These are phyloP conservation scores for Hanseniaspora lindneri DNA, from an alignment of 805 yeast species.

Conservation along the genomic window DNA sequence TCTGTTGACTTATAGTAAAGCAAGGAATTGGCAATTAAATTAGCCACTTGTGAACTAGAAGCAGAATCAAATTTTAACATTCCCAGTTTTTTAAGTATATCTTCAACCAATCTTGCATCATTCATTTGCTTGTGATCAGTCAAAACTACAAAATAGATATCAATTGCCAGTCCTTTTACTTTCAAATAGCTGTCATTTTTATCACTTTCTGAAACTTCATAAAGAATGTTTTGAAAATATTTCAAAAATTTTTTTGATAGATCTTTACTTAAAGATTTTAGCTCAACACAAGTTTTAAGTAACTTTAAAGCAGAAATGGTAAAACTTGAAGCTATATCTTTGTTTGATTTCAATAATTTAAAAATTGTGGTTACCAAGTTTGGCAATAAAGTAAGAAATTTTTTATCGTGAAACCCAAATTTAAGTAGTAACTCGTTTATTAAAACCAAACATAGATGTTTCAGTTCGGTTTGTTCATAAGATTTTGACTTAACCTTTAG, in stretches of 20 bases:
- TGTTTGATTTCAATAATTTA: conserved; percentile 28
- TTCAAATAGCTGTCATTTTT: neutral
- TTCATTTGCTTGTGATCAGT: conserved; percentile 10
- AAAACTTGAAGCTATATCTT: conserved; percentile 26
- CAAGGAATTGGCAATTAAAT: conserved; percentile 4
- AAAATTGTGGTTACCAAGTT: conserved; percentile 27
- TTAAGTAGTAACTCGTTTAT: conserved; percentile 27
- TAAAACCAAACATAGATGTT: conserved; percentile 25
- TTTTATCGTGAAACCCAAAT: conserved; percentile 28
- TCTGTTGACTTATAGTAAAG: conserved; percentile 2
- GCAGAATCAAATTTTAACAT: conserved; percentile 1
- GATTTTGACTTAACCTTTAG: conserved; percentile 21
- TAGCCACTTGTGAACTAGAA: conserved; percentile 3
- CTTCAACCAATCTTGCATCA: conserved; percentile 5
- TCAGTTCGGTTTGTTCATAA: conserved; percentile 23
- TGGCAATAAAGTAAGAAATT: conserved; percentile 29
- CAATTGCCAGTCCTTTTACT: conserved; percentile 1
- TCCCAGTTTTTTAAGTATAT: conserved; percentile 7
- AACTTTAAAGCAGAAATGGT: conserved; percentile 23
- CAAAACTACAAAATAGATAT: conserved; percentile 1
- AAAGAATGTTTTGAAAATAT: conserved; percentile 1
- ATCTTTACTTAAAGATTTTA: conserved; percentile 14
- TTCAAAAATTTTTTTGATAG: conserved; percentile 17
- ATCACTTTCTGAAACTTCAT: neutral
- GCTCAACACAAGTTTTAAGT: conserved; percentile 22